phyloP scores from a whole-genome alignment of 2,329 filamentous ascomycete genomes.

The Neofusicoccum laricinum region DNA sequence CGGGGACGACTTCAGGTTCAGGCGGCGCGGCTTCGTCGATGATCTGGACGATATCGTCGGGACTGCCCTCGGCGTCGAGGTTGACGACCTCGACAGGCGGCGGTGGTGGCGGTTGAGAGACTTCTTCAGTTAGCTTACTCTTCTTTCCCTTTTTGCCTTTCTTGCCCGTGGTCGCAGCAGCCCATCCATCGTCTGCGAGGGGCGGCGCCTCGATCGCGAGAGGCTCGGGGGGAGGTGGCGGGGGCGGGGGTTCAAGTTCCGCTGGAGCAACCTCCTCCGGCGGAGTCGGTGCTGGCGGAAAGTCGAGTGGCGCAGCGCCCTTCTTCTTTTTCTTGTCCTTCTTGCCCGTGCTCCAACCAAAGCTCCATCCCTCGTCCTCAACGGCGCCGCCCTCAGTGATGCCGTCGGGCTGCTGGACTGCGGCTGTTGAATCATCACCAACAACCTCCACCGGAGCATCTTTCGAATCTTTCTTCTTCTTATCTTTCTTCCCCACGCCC shows the following conservation, averaged over 20 bases:
- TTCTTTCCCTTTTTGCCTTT: conserved; percentile 15
- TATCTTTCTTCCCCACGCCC: conserved; percentile 22
- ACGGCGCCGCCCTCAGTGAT: conserved; percentile 3
- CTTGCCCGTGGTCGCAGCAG: not conserved
- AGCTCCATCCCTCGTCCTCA: not conserved
- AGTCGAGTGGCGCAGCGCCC: not conserved
- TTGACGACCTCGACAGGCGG: not conserved
- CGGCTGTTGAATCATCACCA: not conserved
- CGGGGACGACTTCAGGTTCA: not conserved
- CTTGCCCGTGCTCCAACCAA: conserved; percentile 3
- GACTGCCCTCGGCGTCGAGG: not conserved
- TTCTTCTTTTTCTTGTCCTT: conserved; percentile 19
- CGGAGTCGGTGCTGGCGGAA: conserved; percentile 12
- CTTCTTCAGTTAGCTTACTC: conserved; percentile 6
- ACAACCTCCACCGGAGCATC: conserved; percentile 15
- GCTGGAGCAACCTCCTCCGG: not conserved
- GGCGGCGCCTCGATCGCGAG: conserved; percentile 15
- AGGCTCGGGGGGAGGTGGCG: not conserved
- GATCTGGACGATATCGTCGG: conserved; percentile 13
- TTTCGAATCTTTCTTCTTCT: conserved; percentile 28
- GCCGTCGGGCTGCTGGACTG: conserved; percentile 14
- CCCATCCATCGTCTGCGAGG: conserved; percentile 1
- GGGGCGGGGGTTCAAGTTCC: not conserved
- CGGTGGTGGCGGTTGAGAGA: not conserved
- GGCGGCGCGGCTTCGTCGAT: conserved; percentile 9